Percentiles rank a stretch among this genome's conserved stretches.
phyloP scores from a whole-genome alignment of 2,329 filamentous ascomycete genomes.

The Domatiomyces globalis region DNA sequence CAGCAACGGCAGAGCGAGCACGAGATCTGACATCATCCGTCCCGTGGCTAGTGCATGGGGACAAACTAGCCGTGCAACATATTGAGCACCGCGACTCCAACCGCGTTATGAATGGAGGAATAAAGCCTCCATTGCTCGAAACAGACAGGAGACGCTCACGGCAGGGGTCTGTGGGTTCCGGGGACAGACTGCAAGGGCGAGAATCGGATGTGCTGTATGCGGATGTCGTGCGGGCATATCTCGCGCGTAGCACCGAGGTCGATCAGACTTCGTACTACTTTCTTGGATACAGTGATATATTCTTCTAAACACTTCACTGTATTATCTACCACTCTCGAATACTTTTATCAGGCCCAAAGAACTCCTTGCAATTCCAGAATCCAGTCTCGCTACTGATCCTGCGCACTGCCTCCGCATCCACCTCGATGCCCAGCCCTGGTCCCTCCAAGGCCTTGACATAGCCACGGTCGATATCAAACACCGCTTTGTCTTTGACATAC shows the following conservation, averaged over 20 bases:
- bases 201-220: background rate
- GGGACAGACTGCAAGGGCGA: background rate
- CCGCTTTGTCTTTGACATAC: constrained; percentile 50
- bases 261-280: background rate
- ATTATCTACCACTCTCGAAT: constrained; percentile 46
- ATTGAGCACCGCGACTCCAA: background rate
- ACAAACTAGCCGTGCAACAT: background rate
- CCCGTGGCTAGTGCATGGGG: background rate
- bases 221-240: background rate
- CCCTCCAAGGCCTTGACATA: constrained; percentile 46
- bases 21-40: background rate
- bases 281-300: background rate
- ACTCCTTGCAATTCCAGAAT: constrained; percentile 53
- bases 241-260: background rate
- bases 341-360: constrained; percentile 52
- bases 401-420: constrained; percentile 55
- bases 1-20: background rate
- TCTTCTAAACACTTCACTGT: background rate
- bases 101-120: background rate
- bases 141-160: background rate
- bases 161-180: background rate
- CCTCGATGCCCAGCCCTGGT: constrained; percentile 53
- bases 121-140: background rate
- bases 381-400: constrained; percentile 42
- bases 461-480: constrained; percentile 53